Percentiles rank a stretch among this genome's conserved stretches.
Evolutionary conservation across 768 basidiomycete species (phyloP).

Genomic region (Macrolepiota dolichaula): DNA sequence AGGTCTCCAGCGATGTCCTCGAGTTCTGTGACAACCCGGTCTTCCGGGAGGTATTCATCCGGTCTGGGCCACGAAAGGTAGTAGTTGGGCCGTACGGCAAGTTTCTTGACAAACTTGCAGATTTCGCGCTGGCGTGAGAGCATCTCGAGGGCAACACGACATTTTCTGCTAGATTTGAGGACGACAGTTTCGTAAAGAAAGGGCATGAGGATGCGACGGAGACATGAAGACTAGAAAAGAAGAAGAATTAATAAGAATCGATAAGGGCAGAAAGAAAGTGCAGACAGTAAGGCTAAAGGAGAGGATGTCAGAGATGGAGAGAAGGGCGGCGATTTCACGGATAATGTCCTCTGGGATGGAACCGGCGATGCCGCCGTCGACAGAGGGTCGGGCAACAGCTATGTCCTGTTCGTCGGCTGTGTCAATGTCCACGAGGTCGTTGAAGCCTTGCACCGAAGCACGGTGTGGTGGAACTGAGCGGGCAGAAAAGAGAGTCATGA

Average conservation of each 20-base stretch:
- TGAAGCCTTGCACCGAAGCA: slow-evolving; percentile 19
- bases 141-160: slow-evolving; percentile 33
- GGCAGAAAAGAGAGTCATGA: slow-evolving; percentile 29
- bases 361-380: slow-evolving; percentile 15
- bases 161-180: slow-evolving; percentile 40
- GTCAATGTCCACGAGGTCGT: slow-evolving; percentile 19
- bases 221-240: slow-evolving; percentile 23
- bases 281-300: slow-evolving; percentile 39
- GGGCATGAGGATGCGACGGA: slow-evolving; percentile 32
- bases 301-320: slow-evolving; percentile 35
- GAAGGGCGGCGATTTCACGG: slow-evolving; percentile 32
- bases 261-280: slow-evolving; percentile 8
- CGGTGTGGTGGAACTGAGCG: slow-evolving; percentile 28
- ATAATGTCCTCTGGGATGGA: slow-evolving; percentile 37
- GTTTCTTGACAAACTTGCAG: slow-evolving; percentile 35
- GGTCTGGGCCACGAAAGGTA: slow-evolving; percentile 48
- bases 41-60: slow-evolving; percentile 37
- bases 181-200: slow-evolving; percentile 42
- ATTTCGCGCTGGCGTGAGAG: slow-evolving; percentile 31
- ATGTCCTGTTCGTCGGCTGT: neutral
- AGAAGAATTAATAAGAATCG: slow-evolving; percentile 6
- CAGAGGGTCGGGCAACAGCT: neutral
- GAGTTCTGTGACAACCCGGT: slow-evolving; percentile 36
- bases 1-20: slow-evolving; percentile 28
- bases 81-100: slow-evolving; percentile 48